A percentile compares a stretch with the other conserved stretches of the same genome.
Evolutionary conservation across 345 rosid species (phyloP).

Genomic region (Gossypium herbaceum): DNA sequence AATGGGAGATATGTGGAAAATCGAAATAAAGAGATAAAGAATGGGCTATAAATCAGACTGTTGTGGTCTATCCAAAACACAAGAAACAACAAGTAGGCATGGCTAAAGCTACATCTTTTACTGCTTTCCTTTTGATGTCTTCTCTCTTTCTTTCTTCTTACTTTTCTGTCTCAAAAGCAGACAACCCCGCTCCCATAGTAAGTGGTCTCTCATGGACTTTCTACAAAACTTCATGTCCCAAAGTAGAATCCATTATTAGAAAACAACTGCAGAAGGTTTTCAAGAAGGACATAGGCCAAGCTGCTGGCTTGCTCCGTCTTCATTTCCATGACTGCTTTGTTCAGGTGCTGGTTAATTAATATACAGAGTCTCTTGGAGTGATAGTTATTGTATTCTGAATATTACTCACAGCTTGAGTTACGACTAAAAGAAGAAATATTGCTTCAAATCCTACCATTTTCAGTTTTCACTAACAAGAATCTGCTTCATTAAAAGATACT

Average conservation of each 20-base stretch:
- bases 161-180: slow-evolving; percentile 20
- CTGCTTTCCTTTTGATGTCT: slow-evolving; percentile 20
- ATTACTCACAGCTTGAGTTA: background rate
- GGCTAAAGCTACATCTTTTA: slow-evolving; percentile 6
- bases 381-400: no score
- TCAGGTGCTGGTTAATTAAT: slow-evolving; percentile 36
- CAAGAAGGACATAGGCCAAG: slow-evolving; percentile 68
- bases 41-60: slow-evolving; percentile 13
- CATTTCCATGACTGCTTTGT: slow-evolving; percentile 97
- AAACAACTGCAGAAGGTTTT: slow-evolving; percentile 58
- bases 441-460: background rate
- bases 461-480: background rate
- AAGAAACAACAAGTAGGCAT: background rate
- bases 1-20: no score
- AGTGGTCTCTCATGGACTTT: slow-evolving; percentile 69
- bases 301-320: slow-evolving; percentile 88
- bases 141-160: slow-evolving; percentile 15
- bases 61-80: background rate
- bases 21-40: no score
- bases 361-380: no score
- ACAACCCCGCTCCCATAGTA: slow-evolving; percentile 28
- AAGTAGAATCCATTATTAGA: slow-evolving; percentile 49
- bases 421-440: background rate
- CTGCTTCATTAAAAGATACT: background rate
- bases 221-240: slow-evolving; percentile 61